A percentile compares a stretch with the other conserved stretches of the same genome.
These are phyloP conservation scores for Fomitopsis betulina DNA, from an alignment of 1,284 basidiomycete genomes.

Conservation along the genomic window DNA sequence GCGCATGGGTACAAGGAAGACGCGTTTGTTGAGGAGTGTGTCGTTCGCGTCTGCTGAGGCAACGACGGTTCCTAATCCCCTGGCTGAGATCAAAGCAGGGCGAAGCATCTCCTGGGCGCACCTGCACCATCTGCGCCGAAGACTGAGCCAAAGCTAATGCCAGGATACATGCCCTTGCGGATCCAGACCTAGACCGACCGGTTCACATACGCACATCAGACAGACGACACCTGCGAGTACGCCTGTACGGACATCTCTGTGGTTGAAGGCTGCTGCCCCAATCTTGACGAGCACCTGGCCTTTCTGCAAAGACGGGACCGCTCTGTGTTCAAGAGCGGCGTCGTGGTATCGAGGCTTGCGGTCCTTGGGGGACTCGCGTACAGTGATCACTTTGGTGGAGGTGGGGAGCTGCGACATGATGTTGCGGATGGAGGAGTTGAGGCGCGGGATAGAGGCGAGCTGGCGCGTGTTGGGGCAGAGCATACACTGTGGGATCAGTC, in stretches of 20 bases:
- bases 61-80: conserved; percentile 51
- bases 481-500: background rate
- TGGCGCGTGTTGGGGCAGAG: background rate
- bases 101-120: conserved; percentile 22
- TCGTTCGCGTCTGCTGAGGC: conserved; percentile 51
- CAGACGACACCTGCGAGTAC: background rate
- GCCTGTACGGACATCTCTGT: conserved; percentile 53
- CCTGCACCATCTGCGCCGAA: conserved; percentile 78
- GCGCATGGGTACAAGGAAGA: conserved; percentile 72
- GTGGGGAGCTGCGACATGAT: conserved; percentile 13
- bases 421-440: background rate
- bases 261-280: conserved; percentile 73
- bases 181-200: conserved; percentile 61
- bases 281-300: conserved; percentile 66
- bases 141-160: conserved; percentile 52
- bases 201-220: background rate
- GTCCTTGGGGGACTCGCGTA: conserved; percentile 32
- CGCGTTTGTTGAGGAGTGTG: conserved; percentile 54
- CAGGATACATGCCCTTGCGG: conserved; percentile 66
- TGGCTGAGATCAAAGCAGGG: background rate
- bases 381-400: conserved; percentile 32
- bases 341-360: conserved; percentile 44
- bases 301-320: conserved; percentile 43
- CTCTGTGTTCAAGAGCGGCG: conserved; percentile 43
- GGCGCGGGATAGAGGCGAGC: background rate